Evolutionary conservation across 1,139 yeast genomes (phyloP).

Genomic region (Taphrina confusa): DNA sequence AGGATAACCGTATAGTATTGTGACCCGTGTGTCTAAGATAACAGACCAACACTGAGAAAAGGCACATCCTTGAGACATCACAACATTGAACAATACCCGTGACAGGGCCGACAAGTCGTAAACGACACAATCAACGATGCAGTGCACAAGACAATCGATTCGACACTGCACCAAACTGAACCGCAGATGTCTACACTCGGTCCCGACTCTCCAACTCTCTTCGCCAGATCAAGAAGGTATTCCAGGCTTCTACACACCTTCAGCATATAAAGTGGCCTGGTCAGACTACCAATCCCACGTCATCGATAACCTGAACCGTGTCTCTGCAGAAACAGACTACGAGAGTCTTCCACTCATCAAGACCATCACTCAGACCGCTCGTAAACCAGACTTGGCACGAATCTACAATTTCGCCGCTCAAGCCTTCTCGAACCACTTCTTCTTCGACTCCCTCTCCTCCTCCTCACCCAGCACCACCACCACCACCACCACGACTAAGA

Average conservation of each 20-base stretch:
- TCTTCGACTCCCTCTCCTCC: constrained; percentile 64
- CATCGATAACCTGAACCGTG: constrained; percentile 45
- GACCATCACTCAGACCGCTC: constrained; percentile 70
- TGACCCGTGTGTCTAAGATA: too few relatives aligned
- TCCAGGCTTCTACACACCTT: constrained; percentile 66
- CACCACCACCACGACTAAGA: too few relatives aligned
- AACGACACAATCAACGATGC: constrained; percentile 4
- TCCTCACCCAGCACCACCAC: constrained; percentile 32
- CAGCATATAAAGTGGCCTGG: constrained; percentile 78
- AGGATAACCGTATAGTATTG: too few relatives aligned
- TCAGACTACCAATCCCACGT: constrained; percentile 70
- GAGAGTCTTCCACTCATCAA: constrained; percentile 47
- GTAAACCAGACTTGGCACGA: constrained; percentile 66
- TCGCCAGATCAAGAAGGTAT: constrained; percentile 43
- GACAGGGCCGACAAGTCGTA: not conserved
- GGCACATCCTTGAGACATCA: too few relatives aligned
- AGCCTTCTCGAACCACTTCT: constrained; percentile 88
- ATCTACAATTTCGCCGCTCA: constrained; percentile 87
- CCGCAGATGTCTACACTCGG: constrained; percentile 18
- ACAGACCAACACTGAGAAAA: too few relatives aligned
- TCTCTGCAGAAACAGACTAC: constrained; percentile 40
- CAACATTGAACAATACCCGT: not conserved
- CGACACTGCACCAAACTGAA: not conserved
- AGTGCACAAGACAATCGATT: not conserved
- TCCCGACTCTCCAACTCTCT: constrained; percentile 17